phyloP scores from a whole-genome alignment of 2,329 filamentous ascomycete species.

The Akanthomyces dipterigenus region DNA sequence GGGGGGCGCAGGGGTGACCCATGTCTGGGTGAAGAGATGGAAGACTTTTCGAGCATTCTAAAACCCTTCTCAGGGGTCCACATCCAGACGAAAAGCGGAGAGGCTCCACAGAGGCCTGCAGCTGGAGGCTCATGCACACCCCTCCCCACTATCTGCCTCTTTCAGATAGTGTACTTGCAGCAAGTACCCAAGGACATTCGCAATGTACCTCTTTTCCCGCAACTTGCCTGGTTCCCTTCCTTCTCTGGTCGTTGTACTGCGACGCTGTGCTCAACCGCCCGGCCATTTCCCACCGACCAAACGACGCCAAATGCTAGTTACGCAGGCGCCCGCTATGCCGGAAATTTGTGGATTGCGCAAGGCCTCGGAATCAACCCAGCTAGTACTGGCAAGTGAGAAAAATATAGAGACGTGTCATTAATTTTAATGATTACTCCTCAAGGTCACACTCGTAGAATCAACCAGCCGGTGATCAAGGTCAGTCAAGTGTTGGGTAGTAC shows the following conservation, averaged over 20 bases:
- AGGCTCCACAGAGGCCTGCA: not conserved
- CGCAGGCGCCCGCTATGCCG: not conserved
- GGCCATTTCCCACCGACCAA: no score
- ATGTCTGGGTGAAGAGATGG: not conserved
- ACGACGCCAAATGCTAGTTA: not conserved
- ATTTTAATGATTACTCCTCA: no score
- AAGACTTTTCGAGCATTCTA: conserved; percentile 11
- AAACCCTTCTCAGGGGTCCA: not conserved
- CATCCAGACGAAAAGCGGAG: not conserved
- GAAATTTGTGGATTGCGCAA: not conserved
- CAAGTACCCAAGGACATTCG: not conserved
- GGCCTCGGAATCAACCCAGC: not conserved
- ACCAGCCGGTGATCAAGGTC: not conserved
- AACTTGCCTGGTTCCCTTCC: no score
- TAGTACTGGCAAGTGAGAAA: not conserved
- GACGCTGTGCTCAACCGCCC: no score
- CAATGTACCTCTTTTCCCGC: conserved; percentile 4
- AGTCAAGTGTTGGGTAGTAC: not conserved
- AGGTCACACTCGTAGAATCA: not conserved
- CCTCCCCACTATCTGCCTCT: not conserved
- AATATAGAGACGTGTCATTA: no score
- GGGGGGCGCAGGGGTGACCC: not conserved
- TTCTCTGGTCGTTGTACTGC: not conserved
- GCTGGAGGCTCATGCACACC: not conserved
- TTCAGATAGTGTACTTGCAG: not conserved